phyloP scores from a whole-genome alignment of 139 green algal genomes.

The Eudorina sp. region DNA sequence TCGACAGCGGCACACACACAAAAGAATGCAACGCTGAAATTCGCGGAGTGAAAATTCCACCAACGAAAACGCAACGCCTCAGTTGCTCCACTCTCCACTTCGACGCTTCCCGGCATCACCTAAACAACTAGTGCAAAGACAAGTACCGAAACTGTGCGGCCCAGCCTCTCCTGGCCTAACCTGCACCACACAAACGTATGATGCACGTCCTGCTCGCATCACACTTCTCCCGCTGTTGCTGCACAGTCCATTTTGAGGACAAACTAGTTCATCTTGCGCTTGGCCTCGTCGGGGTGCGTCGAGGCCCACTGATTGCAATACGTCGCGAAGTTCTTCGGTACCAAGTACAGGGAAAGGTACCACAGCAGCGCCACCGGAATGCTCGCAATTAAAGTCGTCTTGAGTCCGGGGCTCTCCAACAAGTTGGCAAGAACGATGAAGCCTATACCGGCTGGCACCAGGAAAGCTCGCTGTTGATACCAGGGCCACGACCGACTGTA shows the following conservation, averaged over 20 bases:
- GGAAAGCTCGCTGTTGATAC: conserved; percentile 26
- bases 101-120: too few species aligned
- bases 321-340: conserved; percentile 16
- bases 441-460: conserved; percentile 9
- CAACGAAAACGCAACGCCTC: too few species aligned
- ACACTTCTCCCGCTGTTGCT: too few species aligned
- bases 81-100: too few species aligned
- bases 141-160: too few species aligned
- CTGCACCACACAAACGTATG: too few species aligned
- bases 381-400: conserved; percentile 42
- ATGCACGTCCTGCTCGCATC: conserved; percentile 1
- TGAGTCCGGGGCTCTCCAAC: conserved; percentile 22
- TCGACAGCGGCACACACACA: too few species aligned
- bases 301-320: conserved; percentile 15
- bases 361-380: conserved; percentile 42
- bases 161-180: too few species aligned
- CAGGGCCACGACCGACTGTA: conserved; percentile 27
- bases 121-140: too few species aligned
- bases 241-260: neutral
- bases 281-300: conserved; percentile 3
- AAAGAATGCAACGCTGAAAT: too few species aligned
- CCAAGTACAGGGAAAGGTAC: conserved; percentile 21
- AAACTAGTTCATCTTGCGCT: neutral
- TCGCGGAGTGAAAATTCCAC: too few species aligned
- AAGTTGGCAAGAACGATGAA: conserved; percentile 36